These are phyloP conservation scores for Phaeophleospora eucalypticola DNA, from an alignment of 2,329 filamentous ascomycete species.

Conservation along the genomic window DNA sequence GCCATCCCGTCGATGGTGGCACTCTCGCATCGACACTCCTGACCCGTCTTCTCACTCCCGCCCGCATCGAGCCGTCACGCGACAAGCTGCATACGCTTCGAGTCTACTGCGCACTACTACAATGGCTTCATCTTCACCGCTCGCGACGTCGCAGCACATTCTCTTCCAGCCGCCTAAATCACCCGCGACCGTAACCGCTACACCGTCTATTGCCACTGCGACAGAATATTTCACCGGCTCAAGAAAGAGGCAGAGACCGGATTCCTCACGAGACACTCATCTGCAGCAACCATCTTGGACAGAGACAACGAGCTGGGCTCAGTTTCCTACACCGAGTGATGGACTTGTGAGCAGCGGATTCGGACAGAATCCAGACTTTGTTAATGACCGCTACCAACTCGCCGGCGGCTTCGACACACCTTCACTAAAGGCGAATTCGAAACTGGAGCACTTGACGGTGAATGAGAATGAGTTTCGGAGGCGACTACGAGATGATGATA, in stretches of 20 bases:
- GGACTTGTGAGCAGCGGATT: slow-evolving; percentile 17
- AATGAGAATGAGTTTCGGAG: slow-evolving; percentile 20
- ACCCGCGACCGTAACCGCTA: slow-evolving; percentile 33
- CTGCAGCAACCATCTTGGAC: slow-evolving; percentile 10
- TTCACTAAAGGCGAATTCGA: slow-evolving; percentile 34
- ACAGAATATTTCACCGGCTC: slow-evolving; percentile 29
- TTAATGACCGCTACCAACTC: slow-evolving; percentile 50
- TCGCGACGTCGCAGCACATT: slow-evolving; percentile 12
- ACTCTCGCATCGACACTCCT: neutral
- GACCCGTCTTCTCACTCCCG: neutral
- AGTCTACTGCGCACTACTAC: slow-evolving; percentile 1
- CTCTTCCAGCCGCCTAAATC: slow-evolving; percentile 44
- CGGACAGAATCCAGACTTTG: slow-evolving; percentile 41
- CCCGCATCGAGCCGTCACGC: slow-evolving; percentile 11
- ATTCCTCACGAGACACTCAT: slow-evolving; percentile 16
- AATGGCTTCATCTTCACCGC: slow-evolving; percentile 22
- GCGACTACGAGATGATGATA: slow-evolving; percentile 21
- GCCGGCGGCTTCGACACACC: slow-evolving; percentile 50
- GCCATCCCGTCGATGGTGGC: neutral
- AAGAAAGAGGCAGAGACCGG: slow-evolving; percentile 32
- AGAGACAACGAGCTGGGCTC: slow-evolving; percentile 20
- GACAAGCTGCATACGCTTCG: slow-evolving; percentile 11
- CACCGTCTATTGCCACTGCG: slow-evolving; percentile 21
- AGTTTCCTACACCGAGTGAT: slow-evolving; percentile 23
- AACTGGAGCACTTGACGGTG: slow-evolving; percentile 31